Conservation (phyloP, 2,329 filamentous ascomycete genomes). For the Colletotrichum sp. region DNA sequence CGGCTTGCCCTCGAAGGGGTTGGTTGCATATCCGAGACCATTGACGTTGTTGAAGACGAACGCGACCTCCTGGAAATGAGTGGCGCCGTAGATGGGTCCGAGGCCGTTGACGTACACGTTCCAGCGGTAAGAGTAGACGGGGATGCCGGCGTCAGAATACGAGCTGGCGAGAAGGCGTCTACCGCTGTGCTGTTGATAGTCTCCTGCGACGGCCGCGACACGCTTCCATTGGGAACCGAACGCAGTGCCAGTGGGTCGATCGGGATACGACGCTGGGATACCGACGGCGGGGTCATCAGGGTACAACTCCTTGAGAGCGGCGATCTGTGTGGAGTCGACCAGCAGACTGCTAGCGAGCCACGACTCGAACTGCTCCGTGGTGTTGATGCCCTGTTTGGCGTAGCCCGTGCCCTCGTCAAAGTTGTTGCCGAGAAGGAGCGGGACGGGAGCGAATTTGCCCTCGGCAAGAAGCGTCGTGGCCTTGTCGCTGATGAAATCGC, state of each 20-base stretch:
- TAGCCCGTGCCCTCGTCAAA: constrained; percentile 73
- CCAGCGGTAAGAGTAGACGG: constrained; percentile 61
- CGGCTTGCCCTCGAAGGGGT: constrained; percentile 45
- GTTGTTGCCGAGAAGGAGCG: constrained; percentile 68
- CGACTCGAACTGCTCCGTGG: constrained; percentile 53
- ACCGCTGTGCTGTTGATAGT: constrained; percentile 59
- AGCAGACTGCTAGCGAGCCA: constrained; percentile 44
- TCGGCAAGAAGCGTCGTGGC: constrained; percentile 56
- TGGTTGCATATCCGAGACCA: constrained; percentile 56
- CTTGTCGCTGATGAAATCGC: constrained; percentile 43
- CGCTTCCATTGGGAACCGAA: constrained; percentile 71
- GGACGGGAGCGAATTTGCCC: constrained; percentile 67
- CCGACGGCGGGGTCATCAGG: constrained; percentile 54
- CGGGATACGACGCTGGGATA: constrained; percentile 47
- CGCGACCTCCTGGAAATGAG: constrained; percentile 32
- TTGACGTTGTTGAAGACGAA: constrained; percentile 56
- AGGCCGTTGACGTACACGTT: constrained; percentile 36
- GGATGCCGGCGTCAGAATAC: constrained; percentile 51
- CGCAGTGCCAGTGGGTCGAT: constrained; percentile 53
- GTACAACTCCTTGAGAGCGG: constrained; percentile 52
- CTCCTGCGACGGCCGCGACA: constrained; percentile 66
- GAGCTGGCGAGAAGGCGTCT: constrained; percentile 58
- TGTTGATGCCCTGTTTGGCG: constrained; percentile 59
- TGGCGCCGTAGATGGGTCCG: constrained; percentile 25
- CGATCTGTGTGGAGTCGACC: neutral